phyloP scores from a whole-genome alignment of 345 rosid genomes.

The Hibiscus trionum region DNA sequence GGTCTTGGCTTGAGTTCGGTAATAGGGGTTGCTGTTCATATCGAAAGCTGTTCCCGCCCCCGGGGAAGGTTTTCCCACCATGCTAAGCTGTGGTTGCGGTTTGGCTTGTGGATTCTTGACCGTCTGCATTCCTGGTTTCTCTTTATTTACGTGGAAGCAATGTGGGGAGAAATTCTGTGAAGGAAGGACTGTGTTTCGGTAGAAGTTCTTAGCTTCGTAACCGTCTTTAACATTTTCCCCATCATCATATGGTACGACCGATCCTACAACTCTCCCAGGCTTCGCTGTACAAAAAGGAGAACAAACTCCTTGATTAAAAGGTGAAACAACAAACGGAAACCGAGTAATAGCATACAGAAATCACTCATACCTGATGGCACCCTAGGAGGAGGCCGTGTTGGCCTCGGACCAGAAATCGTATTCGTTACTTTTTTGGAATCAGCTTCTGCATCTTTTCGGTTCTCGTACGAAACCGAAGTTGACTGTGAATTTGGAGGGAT shows the following conservation, averaged over 20 bases:
- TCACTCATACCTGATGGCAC: constrained; percentile 56
- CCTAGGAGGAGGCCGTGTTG: constrained; percentile 68
- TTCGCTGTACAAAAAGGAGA: constrained; percentile 40
- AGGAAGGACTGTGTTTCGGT: constrained; percentile 46
- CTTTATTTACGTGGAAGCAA: constrained; percentile 28
- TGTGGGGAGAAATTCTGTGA: constrained; percentile 31
- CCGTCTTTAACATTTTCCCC: constrained; percentile 41
- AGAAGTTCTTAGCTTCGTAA: constrained; percentile 35
- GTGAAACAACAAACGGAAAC: not conserved
- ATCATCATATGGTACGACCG: constrained; percentile 47
- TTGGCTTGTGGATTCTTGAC: constrained; percentile 27
- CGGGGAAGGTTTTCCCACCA: constrained; percentile 27
- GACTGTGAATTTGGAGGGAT: constrained; percentile 37
- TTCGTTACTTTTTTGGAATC: constrained; percentile 37
- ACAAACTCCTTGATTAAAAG: not conserved
- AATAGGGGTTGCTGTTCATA: constrained; percentile 54
- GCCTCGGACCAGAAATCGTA: constrained; percentile 37
- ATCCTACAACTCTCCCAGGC: constrained; percentile 80
- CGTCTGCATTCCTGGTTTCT: constrained; percentile 27
- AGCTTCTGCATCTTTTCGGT: constrained; percentile 34
- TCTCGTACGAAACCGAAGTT: constrained; percentile 30
- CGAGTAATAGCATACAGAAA: not conserved
- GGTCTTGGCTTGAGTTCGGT: constrained; percentile 42
- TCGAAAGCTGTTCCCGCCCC: constrained; percentile 21
- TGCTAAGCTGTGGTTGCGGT: constrained; percentile 22